These are phyloP conservation scores for Medakamo hakoo DNA, from an alignment of 139 green algal genomes.

Conservation along the genomic window DNA sequence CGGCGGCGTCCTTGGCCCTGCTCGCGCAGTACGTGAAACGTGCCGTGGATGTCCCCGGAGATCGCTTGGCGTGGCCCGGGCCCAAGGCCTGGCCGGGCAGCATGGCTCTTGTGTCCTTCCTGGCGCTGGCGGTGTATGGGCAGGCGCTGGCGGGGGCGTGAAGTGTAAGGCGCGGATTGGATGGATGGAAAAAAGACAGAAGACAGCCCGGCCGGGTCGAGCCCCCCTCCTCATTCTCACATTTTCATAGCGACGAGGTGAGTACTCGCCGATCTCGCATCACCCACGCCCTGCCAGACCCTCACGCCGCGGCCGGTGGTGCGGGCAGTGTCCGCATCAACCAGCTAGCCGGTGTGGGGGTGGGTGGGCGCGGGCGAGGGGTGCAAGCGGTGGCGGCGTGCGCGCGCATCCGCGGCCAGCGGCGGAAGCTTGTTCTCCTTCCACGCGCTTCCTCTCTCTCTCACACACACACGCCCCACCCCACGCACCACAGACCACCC, in stretches of 20 bases:
- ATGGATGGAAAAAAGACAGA: background rate
- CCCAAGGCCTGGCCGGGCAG: conserved; percentile 37
- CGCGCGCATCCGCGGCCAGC: too few species aligned
- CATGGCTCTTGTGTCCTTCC: conserved; percentile 42
- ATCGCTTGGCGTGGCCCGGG: too few species aligned
- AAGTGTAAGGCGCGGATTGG: background rate
- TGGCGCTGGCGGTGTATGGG: conserved; percentile 33
- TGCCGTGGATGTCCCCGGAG: background rate
- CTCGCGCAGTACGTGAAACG: background rate
- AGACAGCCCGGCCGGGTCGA: background rate
- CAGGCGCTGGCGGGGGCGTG: conserved; percentile 18
- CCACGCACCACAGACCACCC: background rate
- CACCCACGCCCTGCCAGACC: background rate
- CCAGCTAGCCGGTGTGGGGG: too few species aligned
- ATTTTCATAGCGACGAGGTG: background rate
- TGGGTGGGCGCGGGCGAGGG: too few species aligned
- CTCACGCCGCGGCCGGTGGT: too few species aligned
- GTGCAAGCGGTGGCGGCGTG: too few species aligned
- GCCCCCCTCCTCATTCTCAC: background rate
- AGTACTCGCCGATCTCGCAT: background rate
- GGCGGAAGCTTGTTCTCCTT: too few species aligned
- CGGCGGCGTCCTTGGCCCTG: background rate
- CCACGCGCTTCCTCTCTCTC: too few species aligned
- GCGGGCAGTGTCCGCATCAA: too few species aligned
- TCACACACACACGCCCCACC: background rate